A percentile compares a stretch with the other conserved stretches of the same genome.
These are phyloP conservation scores for Phytopythium cucurbitacearum DNA, from an alignment of 352 stramenopile genomes.

Conservation along the genomic window DNA sequence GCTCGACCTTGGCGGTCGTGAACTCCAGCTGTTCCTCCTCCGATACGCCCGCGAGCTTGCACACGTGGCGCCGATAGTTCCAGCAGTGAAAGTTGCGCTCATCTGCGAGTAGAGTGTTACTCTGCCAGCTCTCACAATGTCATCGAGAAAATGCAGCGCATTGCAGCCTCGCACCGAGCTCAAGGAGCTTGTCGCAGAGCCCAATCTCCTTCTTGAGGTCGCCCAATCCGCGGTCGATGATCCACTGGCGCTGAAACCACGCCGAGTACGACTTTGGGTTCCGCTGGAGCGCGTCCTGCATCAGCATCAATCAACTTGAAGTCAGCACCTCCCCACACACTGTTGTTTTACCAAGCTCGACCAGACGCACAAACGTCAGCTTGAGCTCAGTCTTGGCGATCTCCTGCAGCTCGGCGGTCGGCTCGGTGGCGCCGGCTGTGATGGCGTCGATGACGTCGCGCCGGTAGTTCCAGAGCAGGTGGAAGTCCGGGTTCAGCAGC, in stretches of 20 bases:
- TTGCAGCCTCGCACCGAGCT: slow-evolving; percentile 60
- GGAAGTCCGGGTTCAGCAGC: slow-evolving; percentile 95
- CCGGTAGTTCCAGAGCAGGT: slow-evolving; percentile 96
- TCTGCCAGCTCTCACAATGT: slow-evolving; percentile 25
- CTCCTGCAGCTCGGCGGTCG: slow-evolving; percentile 26
- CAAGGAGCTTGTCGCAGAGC: slow-evolving; percentile 67
- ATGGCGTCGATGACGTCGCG: slow-evolving; percentile 85
- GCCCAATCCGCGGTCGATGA: slow-evolving; percentile 64
- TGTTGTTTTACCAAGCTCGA: background rate
- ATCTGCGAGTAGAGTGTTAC: slow-evolving; percentile 61
- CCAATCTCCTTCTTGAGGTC: slow-evolving; percentile 72
- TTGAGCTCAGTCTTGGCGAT: slow-evolving; percentile 85
- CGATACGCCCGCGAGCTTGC: slow-evolving; percentile 40
- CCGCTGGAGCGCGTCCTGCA: slow-evolving; percentile 87
- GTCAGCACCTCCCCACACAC: slow-evolving; percentile 5
- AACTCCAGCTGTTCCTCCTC: slow-evolving; percentile 90
- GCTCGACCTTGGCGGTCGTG: slow-evolving; percentile 93
- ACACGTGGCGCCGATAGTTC: slow-evolving; percentile 93
- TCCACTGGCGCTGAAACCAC: slow-evolving; percentile 88
- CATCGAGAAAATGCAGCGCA: slow-evolving; percentile 1
- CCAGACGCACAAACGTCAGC: slow-evolving; percentile 56
- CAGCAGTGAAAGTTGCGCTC: slow-evolving; percentile 99
- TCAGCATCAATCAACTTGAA: background rate
- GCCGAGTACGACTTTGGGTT: slow-evolving; percentile 97
- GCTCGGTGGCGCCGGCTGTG: slow-evolving; percentile 17